Conservation (phyloP, 176 grass and related monocot genomes). For the Oryza brachyantha region DNA sequence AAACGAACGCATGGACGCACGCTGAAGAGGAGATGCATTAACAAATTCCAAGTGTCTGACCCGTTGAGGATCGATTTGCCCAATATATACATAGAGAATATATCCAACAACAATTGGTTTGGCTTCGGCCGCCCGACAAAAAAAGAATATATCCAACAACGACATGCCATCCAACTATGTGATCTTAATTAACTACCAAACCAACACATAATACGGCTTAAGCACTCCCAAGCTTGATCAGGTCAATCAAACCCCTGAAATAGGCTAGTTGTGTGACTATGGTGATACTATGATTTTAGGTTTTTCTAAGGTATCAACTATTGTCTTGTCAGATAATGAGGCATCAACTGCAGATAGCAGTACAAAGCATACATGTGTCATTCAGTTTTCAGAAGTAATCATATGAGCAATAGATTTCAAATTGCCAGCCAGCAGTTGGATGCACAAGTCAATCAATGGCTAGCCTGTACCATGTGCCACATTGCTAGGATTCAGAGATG, state of each 20-base stretch:
- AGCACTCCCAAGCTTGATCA: background rate
- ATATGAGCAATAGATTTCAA: no score
- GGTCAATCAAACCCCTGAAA: background rate
- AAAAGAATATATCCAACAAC: background rate
- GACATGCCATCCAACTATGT: slow-evolving; percentile 18
- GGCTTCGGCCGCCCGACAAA: no score
- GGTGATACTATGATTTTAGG: background rate
- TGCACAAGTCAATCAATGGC: background rate
- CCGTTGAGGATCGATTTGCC: background rate
- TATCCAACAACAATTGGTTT: background rate
- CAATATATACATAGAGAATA: background rate
- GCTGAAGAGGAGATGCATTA: background rate
- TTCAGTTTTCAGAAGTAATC: background rate
- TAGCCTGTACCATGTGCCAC: background rate
- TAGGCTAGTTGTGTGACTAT: background rate
- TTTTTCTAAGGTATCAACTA: background rate
- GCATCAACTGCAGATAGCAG: background rate
- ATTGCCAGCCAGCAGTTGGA: no score
- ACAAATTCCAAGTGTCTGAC: background rate
- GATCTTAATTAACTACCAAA: slow-evolving; percentile 19
- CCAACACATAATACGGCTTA: background rate
- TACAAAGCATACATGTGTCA: background rate
- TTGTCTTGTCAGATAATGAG: background rate
- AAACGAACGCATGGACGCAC: background rate
- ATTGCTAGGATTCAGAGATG: no score